Percentiles rank a stretch among this genome's conserved stretches.
These are phyloP conservation scores for Trichoderma virens DNA, from an alignment of 495 filamentous ascomycete genomes.

Conservation along the genomic window DNA sequence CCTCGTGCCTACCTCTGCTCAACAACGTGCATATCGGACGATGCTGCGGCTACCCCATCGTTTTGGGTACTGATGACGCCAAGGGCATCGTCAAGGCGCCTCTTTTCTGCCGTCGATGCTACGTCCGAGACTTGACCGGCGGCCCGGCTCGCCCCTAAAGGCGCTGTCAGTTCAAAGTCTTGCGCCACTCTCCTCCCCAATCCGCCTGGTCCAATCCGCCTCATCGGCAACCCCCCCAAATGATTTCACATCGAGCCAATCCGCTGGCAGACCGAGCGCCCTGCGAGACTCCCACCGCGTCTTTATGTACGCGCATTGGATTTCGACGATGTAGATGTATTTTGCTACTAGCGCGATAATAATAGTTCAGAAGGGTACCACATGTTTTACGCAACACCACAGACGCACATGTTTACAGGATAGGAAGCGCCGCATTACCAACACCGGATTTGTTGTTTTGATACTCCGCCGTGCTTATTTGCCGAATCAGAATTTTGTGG, in stretches of 20 bases:
- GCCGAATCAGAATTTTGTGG: no score
- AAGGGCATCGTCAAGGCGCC: background rate
- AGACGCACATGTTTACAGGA: background rate
- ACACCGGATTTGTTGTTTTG: background rate
- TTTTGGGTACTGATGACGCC: conserved; percentile 5
- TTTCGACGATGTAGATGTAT: background rate
- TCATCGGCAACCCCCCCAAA: background rate
- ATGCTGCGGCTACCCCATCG: background rate
- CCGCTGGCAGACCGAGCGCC: background rate
- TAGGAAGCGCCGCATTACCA: background rate
- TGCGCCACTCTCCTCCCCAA: background rate
- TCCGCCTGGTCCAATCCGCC: background rate
- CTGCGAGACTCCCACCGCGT: background rate
- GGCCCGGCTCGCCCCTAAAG: conserved; percentile 5
- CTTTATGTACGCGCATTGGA: background rate
- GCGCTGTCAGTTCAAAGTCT: conserved; percentile 2
- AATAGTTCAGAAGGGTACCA: background rate
- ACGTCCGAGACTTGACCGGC: conserved; percentile 4
- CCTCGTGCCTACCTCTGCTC: background rate
- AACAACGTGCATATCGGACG: background rate
- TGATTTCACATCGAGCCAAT: background rate
- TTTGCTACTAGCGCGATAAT: background rate
- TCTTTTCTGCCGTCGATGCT: background rate
- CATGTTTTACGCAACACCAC: background rate
- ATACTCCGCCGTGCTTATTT: background rate